These are phyloP conservation scores for Thinopyrum elongatum DNA, from an alignment of 176 grass and related monocot genomes.

Conservation along the genomic window DNA sequence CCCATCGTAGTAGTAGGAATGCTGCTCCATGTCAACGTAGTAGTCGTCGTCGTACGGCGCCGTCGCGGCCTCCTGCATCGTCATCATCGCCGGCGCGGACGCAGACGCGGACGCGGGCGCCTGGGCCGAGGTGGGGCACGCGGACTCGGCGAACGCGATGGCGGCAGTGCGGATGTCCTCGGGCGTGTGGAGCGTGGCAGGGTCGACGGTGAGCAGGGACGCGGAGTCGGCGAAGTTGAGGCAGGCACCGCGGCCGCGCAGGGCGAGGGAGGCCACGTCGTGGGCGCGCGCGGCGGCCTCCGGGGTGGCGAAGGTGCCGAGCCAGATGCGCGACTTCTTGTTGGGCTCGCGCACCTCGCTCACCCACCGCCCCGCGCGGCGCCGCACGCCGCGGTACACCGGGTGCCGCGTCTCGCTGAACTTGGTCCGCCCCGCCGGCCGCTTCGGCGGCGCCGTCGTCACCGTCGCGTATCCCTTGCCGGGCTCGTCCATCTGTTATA, in stretches of 20 bases:
- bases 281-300: constrained; percentile 68
- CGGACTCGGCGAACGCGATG: constrained; percentile 51
- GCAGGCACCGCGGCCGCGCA: constrained; percentile 46
- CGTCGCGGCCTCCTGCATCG: not conserved
- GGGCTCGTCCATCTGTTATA: not conserved
- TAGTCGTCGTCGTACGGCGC: constrained; percentile 28
- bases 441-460: constrained; percentile 60
- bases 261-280: constrained; percentile 65
- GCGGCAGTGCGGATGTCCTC: constrained; percentile 73
- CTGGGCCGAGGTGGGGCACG: constrained; percentile 17
- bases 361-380: constrained; percentile 20
- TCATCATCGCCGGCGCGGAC: not conserved
- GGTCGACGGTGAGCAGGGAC: constrained; percentile 46
- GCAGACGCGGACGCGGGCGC: not conserved
- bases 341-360: too few relatives aligned
- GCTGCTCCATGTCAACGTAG: constrained; percentile 24
- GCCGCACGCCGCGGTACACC: constrained; percentile 68
- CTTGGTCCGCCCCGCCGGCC: constrained; percentile 64
- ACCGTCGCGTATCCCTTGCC: constrained; percentile 29
- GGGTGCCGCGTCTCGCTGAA: constrained; percentile 88
- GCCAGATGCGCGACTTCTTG: constrained; percentile 77
- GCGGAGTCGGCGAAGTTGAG: constrained; percentile 87
- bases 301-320: constrained; percentile 62
- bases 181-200: not conserved
- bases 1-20: constrained; percentile 46